Evolutionary conservation across 306 rosid species (phyloP).

Genomic region (Cucurbita maxima): DNA sequence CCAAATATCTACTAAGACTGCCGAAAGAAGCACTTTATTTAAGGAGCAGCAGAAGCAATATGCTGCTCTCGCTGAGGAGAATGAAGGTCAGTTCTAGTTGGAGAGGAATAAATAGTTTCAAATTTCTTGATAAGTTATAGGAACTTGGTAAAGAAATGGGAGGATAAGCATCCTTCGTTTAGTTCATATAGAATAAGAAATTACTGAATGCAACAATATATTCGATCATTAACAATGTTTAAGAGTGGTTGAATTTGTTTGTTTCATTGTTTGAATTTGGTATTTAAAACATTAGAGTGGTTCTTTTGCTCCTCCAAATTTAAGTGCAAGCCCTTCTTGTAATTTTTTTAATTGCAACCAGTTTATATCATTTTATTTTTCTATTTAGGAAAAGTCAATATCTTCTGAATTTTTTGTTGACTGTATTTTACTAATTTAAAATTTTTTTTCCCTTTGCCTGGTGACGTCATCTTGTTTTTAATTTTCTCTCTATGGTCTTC

Average conservation of each 20-base stretch:
- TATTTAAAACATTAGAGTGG: not conserved
- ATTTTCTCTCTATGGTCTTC: not conserved
- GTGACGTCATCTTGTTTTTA: not conserved
- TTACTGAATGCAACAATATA: not conserved
- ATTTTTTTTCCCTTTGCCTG: not conserved
- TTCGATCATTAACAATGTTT: not conserved
- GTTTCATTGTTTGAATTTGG: not conserved
- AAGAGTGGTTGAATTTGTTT: not conserved
- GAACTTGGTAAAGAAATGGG: not conserved
- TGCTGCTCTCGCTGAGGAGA: slow-evolving; percentile 56
- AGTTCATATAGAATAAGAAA: not conserved
- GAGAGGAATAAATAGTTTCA: slow-evolving; percentile 2
- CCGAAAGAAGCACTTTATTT: slow-evolving; percentile 51
- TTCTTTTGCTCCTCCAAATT: not conserved
- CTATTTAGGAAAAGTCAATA: not conserved
- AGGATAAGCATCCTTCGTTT: not conserved
- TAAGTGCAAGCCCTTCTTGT: not conserved
- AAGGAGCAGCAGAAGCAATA: slow-evolving; percentile 52
- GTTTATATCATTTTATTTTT: not conserved
- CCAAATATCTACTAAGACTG: slow-evolving; percentile 47
- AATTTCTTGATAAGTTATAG: not conserved
- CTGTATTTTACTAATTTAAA: not conserved
- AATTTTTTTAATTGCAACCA: not conserved
- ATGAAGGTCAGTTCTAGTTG: slow-evolving; percentile 39
- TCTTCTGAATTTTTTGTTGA: not conserved